Evolutionary conservation across 2,329 filamentous ascomycete genomes (phyloP).

Genomic region (Neonectria hederae): DNA sequence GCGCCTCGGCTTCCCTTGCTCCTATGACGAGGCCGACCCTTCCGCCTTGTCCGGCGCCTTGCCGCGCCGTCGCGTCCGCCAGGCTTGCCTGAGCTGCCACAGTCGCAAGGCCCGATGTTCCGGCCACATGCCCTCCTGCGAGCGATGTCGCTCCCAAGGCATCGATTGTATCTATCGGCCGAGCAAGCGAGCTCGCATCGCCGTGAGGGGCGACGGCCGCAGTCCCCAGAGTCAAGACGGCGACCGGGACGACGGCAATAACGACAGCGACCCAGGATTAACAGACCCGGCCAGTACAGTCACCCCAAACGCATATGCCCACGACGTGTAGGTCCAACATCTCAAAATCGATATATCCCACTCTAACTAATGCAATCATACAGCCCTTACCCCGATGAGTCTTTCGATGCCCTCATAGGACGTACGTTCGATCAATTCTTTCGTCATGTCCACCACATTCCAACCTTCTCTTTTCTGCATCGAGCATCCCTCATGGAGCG

Average conservation of each 20-base stretch:
- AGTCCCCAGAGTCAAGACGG: conserved; percentile 49
- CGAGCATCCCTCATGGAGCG: conserved; percentile 68
- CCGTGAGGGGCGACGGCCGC: conserved; percentile 38
- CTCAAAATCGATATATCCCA: background rate
- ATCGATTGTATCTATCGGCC: conserved; percentile 66
- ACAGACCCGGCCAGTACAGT: conserved; percentile 46
- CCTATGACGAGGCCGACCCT: conserved; percentile 60
- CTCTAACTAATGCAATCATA: conserved; percentile 33
- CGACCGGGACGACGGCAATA: conserved; percentile 47
- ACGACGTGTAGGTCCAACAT: conserved; percentile 47
- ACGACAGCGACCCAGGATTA: conserved; percentile 48
- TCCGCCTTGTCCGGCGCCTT: conserved; percentile 56
- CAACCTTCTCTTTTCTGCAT: conserved; percentile 67
- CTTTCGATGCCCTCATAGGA: conserved; percentile 59
- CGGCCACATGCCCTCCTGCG: conserved; percentile 65
- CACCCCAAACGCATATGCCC: conserved; percentile 47
- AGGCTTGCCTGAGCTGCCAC: conserved; percentile 67
- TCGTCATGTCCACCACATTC: conserved; percentile 67
- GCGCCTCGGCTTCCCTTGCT: conserved; percentile 65
- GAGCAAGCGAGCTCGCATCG: conserved; percentile 52
- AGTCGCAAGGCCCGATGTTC: conserved; percentile 67
- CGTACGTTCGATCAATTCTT: conserved; percentile 67
- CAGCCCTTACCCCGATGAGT: conserved; percentile 52
- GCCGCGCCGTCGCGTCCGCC: conserved; percentile 63
- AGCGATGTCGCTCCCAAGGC: conserved; percentile 59